Percentiles rank a stretch among this genome's conserved stretches.
phyloP scores from a whole-genome alignment of 768 basidiomycete genomes.

The Lactifluus rugatus region DNA sequence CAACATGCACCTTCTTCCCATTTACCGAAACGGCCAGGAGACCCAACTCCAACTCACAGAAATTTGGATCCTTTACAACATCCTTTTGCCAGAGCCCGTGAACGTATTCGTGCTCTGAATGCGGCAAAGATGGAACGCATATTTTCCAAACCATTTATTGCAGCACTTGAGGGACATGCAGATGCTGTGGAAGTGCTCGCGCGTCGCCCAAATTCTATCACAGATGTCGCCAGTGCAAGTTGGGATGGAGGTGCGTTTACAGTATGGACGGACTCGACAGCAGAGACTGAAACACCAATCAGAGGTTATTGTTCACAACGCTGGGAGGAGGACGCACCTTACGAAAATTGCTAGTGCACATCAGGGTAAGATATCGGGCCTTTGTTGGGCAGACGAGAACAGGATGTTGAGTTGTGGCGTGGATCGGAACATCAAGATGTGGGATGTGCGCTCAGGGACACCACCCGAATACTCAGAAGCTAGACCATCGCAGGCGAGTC shows the following conservation, averaged over 20 bases:
- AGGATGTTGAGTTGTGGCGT: constrained; percentile 71
- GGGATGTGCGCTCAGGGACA: constrained; percentile 39
- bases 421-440: constrained; percentile 75
- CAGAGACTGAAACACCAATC: neutral
- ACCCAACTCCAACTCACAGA: constrained; percentile 79
- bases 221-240: constrained; percentile 41
- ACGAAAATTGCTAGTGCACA: constrained; percentile 61
- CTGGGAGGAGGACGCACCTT: constrained; percentile 47
- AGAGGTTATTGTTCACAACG: constrained; percentile 84
- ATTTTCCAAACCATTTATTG: constrained; percentile 96
- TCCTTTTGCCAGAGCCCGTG: constrained; percentile 86
- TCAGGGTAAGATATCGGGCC: constrained; percentile 75
- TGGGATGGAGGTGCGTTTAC: constrained; percentile 82
- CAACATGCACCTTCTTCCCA: constrained; percentile 74
- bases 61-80: constrained; percentile 95
- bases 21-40: constrained; percentile 65
- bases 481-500: constrained; percentile 31
- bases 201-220: constrained; percentile 9
- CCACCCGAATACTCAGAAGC: constrained; percentile 27
- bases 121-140: constrained; percentile 96
- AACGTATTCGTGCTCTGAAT: constrained; percentile 88
- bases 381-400: constrained; percentile 60
- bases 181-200: constrained; percentile 11
- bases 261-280: neutral
- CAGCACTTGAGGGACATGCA: constrained; percentile 80